phyloP scores from a whole-genome alignment of 768 basidiomycete genomes.

The Lepiota brunneoincarnata region DNA sequence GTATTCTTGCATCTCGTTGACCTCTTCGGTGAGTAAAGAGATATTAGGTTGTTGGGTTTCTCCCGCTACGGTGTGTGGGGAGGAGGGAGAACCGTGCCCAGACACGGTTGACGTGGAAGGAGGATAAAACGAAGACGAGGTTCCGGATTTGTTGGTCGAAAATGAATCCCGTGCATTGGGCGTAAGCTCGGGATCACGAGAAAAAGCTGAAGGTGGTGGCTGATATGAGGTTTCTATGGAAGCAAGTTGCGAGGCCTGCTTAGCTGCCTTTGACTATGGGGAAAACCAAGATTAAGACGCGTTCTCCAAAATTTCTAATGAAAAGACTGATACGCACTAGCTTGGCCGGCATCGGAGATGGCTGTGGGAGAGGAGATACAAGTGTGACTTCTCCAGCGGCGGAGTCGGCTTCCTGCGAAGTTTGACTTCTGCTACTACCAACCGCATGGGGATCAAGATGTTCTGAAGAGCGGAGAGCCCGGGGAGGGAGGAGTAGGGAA shows the following conservation, averaged over 20 bases:
- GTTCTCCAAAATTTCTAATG: conserved; percentile 2
- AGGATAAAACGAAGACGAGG: conserved; percentile 79
- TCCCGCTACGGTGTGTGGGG: conserved; percentile 56
- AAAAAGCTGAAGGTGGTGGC: conserved; percentile 45
- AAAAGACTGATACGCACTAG: conserved; percentile 30
- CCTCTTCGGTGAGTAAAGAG: conserved; percentile 47
- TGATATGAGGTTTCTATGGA: conserved; percentile 30
- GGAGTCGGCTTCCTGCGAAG: conserved; percentile 19
- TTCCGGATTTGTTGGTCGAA: conserved; percentile 60
- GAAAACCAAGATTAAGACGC: conserved; percentile 15
- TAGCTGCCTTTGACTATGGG: conserved; percentile 32
- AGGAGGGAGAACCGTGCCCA: conserved; percentile 60
- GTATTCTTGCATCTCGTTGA: conserved; percentile 47
- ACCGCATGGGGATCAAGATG: conserved; percentile 17
- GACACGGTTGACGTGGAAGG: conserved; percentile 65
- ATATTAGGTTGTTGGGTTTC: conserved; percentile 42
- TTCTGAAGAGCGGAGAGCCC: conserved; percentile 27
- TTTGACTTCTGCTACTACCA: conserved; percentile 24
- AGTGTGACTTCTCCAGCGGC: conserved; percentile 27
- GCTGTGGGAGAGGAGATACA: conserved; percentile 24
- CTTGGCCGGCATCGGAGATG: conserved; percentile 25
- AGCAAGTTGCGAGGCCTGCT: conserved; percentile 27
- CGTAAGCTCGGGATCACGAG: conserved; percentile 43
- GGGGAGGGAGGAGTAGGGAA: conserved; percentile 16
- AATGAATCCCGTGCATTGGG: conserved; percentile 55